Evolutionary conservation across 2,329 filamentous ascomycete species (phyloP), one percentile per base, ranked within the genome.

Genomic region (Fusarium papillatum): DNA sequence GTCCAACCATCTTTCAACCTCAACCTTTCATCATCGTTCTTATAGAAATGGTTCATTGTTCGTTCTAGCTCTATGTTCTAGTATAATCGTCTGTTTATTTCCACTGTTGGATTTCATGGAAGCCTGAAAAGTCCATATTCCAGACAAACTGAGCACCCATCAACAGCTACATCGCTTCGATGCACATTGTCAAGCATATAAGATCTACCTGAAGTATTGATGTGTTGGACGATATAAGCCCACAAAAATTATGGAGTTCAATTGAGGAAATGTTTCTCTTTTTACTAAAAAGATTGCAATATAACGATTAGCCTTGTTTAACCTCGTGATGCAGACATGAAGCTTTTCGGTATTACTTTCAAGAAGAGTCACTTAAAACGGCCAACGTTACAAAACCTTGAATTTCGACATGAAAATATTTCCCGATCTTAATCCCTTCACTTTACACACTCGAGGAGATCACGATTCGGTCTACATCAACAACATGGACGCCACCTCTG

Each of bases 1-100:
- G 65, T 53, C 66, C 68, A 72, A 48, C 38, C 55, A 46, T 72
- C 38, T 34, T 66, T 26, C 38, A 43, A 48, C 66, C 48, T 64
- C 29, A 19, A 57, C 74, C 63, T 69, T 24, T 63, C 53, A 19
- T 43, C 22, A 61, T 24, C 38, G 39, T 31, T 31, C 3, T 39
- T 17, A 7, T 6, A 17, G 46, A 13, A 50, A 29, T 29, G 19
- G 24, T 29, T 29, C 16, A 10, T 29, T 17, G 3, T 17, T 5
- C 3, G 26, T 10, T 29, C 24, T 50, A 2, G 7, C 6, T 19
- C 10, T 26, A 50, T 26, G 1, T 2, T 17, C 7, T 26, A n/a
- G 46, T 6, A 0, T 19, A 29, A 6, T 4, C 1, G 9, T 16
- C 17, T 29, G 8, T 50, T 29, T 3, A 11, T 5, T 1, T 55